These are phyloP conservation scores for Parafenestella ontariensis DNA, from an alignment of 2,329 filamentous ascomycete species.

Conservation along the genomic window DNA sequence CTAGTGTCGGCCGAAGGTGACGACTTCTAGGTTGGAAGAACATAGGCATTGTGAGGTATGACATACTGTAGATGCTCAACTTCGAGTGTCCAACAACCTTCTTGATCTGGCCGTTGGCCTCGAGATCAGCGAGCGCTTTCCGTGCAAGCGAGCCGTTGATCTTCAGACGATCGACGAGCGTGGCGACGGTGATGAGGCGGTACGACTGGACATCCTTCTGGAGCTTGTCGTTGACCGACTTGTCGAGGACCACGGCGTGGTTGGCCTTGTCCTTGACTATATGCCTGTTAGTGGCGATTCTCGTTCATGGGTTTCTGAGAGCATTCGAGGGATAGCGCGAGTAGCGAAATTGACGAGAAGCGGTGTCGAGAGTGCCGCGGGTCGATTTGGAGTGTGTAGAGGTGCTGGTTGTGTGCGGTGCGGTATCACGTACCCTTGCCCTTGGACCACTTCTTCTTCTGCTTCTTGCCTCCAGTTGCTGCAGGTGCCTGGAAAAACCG, in stretches of 20 bases:
- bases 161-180: conserved; percentile 99
- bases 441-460: conserved; percentile 83
- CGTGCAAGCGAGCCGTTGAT: conserved; percentile 98
- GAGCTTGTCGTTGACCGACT: conserved; percentile 95
- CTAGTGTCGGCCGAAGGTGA: too few species aligned
- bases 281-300: conserved; percentile 36
- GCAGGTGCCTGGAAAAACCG: conserved; percentile 51
- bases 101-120: conserved; percentile 99
- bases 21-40: too few species aligned
- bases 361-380: conserved; percentile 1
- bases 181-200: conserved; percentile 98
- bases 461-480: conserved; percentile 75
- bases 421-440: conserved; percentile 60
- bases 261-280: conserved; percentile 99
- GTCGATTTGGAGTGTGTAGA: conserved; percentile 5
- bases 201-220: conserved; percentile 99
- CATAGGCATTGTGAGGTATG: conserved; percentile 7
- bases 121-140: conserved; percentile 86
- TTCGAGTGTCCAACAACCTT: conserved; percentile 95
- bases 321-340: conserved; percentile 5
- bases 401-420: conserved; percentile 24
- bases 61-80: conserved; percentile 96
- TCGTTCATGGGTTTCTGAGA: conserved; percentile 6
- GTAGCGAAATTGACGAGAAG: conserved; percentile 1
- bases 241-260: conserved; percentile 99